Conservation (phyloP, 2,329 filamentous ascomycete genomes). For the Fusarium irregulare region DNA sequence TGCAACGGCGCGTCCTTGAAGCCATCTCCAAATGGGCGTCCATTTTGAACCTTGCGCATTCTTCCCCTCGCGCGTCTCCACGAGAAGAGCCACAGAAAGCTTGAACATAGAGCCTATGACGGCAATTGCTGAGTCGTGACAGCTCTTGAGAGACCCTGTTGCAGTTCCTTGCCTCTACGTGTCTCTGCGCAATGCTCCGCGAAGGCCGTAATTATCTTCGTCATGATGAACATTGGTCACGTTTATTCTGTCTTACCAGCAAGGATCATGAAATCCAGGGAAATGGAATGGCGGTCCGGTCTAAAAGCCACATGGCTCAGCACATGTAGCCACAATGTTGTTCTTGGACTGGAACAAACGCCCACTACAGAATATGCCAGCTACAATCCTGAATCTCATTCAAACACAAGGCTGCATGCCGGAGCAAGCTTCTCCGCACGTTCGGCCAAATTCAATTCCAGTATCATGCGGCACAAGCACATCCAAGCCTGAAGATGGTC, state of each 20-base stretch:
- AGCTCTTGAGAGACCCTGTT: conserved; percentile 10
- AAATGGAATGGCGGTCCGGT: conserved; percentile 18
- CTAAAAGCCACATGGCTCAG: conserved; percentile 39
- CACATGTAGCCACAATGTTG: conserved; percentile 22
- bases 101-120: conserved; percentile 3
- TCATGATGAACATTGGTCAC: conserved; percentile 24
- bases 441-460: conserved; percentile 41
- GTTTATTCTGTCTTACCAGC: conserved; percentile 23
- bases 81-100: conserved; percentile 17
- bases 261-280: conserved; percentile 30
- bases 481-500: conserved; percentile 29
- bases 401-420: conserved; percentile 36
- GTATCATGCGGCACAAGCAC: conserved; percentile 34
- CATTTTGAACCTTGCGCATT: conserved; percentile 26
- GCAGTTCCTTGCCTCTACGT: conserved; percentile 14
- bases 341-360: not conserved
- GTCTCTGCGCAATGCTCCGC: not conserved
- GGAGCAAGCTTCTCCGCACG: conserved; percentile 43
- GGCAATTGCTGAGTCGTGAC: conserved; percentile 33
- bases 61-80: conserved; percentile 26
- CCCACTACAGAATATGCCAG: conserved; percentile 16
- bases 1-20: conserved; percentile 42
- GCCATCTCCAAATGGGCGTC: conserved; percentile 43
- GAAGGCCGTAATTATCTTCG: not conserved
- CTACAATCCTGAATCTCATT: conserved; percentile 35